These are phyloP conservation scores for Pezicula carpinea DNA, from an alignment of 2,329 filamentous ascomycete species.

Conservation along the genomic window DNA sequence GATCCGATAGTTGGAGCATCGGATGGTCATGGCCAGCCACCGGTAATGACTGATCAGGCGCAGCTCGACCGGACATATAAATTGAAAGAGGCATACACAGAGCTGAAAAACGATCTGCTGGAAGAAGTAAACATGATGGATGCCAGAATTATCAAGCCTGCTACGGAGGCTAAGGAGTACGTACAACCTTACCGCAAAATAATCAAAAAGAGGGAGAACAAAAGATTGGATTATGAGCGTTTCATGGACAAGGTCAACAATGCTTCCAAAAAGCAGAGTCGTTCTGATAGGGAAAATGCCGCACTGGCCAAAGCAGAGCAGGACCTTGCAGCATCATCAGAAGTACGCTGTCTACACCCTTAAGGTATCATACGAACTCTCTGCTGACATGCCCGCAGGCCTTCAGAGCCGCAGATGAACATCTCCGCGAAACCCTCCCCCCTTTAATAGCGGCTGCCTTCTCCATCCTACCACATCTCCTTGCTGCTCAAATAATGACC, in stretches of 20 bases:
- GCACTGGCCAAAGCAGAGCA: slow-evolving; percentile 66
- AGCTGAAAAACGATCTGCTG: slow-evolving; percentile 66
- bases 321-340: slow-evolving; percentile 61
- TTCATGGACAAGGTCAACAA: slow-evolving; percentile 67
- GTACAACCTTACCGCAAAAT: slow-evolving; percentile 73
- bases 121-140: slow-evolving; percentile 71
- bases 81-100: slow-evolving; percentile 63
- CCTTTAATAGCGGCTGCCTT: slow-evolving; percentile 67
- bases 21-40: slow-evolving; percentile 48
- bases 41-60: slow-evolving; percentile 55
- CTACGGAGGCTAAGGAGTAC: slow-evolving; percentile 61
- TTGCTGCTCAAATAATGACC: slow-evolving; percentile 66
- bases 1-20: slow-evolving; percentile 68
- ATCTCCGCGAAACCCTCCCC: slow-evolving; percentile 67
- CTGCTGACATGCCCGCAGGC: slow-evolving; percentile 40
- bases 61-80: slow-evolving; percentile 61
- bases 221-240: slow-evolving; percentile 76
- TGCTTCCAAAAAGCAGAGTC: slow-evolving; percentile 63
- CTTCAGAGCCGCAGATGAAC: slow-evolving; percentile 71
- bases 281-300: slow-evolving; percentile 68
- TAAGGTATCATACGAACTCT: slow-evolving; percentile 8
- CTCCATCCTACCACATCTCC: slow-evolving; percentile 67
- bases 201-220: slow-evolving; percentile 81
- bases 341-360: slow-evolving; percentile 40
- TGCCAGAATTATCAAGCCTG: slow-evolving; percentile 62